phyloP scores from a whole-genome alignment of 345 rosid species.

The Arabis hirsuta region DNA sequence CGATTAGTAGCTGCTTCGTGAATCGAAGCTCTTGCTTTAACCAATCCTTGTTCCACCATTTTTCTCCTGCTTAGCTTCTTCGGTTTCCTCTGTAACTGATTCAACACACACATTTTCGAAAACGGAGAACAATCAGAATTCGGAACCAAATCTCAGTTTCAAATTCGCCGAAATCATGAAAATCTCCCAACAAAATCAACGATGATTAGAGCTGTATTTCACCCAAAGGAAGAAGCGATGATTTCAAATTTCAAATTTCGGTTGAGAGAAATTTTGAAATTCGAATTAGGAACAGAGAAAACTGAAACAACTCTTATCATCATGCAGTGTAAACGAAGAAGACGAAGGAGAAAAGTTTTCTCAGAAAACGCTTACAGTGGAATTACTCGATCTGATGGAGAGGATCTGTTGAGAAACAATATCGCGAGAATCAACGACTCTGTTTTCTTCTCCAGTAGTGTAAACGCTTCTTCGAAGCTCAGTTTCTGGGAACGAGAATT shows the following conservation, averaged over 20 bases:
- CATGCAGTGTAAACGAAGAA: neutral
- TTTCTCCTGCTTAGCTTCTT: slow-evolving; percentile 43
- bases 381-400: slow-evolving; percentile 33
- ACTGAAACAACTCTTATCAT: too few species aligned
- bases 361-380: slow-evolving; percentile 29
- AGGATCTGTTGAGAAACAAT: slow-evolving; percentile 27
- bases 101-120: neutral
- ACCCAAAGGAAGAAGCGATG: neutral
- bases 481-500: slow-evolving; percentile 33
- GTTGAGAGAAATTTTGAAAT: slow-evolving; percentile 11
- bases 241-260: slow-evolving; percentile 6
- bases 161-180: neutral
- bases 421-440: slow-evolving; percentile 33
- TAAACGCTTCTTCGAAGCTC: slow-evolving; percentile 45
- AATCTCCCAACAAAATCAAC: neutral
- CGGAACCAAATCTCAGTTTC: neutral
- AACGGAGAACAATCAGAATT: too few species aligned
- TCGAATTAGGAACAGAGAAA: too few species aligned
- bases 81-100: slow-evolving; percentile 50
- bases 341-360: too few species aligned
- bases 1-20: slow-evolving; percentile 47
- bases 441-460: slow-evolving; percentile 44
- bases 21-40: slow-evolving; percentile 69
- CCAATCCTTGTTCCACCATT: slow-evolving; percentile 59
- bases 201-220: neutral